phyloP scores from a whole-genome alignment of 2,329 filamentous ascomycete genomes.

The Colletotrichum musae region DNA sequence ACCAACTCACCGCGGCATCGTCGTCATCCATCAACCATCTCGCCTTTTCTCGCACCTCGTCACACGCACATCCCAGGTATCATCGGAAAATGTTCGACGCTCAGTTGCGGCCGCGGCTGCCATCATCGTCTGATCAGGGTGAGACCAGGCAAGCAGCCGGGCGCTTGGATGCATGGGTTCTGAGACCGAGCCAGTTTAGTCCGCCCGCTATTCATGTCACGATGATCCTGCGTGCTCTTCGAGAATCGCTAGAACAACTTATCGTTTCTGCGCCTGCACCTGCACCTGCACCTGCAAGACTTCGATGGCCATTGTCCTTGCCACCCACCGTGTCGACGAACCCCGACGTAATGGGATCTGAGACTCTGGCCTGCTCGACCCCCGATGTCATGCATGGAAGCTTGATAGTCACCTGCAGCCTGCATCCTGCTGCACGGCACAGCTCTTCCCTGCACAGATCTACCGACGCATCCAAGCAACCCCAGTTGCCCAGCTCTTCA shows the following conservation, averaged over 20 bases:
- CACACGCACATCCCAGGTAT: constrained; percentile 15
- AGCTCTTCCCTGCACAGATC: constrained; percentile 11
- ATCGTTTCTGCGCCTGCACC: constrained; percentile 12
- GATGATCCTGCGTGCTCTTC: constrained; percentile 26
- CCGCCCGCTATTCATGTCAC: constrained; percentile 30
- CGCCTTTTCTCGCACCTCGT: constrained; percentile 11
- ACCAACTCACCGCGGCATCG: constrained; percentile 7
- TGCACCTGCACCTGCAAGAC: background rate
- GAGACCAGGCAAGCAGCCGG: constrained; percentile 23
- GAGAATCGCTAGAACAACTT: constrained; percentile 35
- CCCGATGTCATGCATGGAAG: constrained; percentile 22
- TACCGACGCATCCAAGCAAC: constrained; percentile 1
- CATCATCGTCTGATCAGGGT: constrained; percentile 24
- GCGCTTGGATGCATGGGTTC: constrained; percentile 26
- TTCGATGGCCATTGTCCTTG: background rate
- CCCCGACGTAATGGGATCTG: constrained; percentile 7
- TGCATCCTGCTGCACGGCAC: constrained; percentile 15
- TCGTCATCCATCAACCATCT: constrained; percentile 8
- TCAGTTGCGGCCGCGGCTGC: constrained; percentile 2
- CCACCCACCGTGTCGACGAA: constrained; percentile 13
- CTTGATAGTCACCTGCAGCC: constrained; percentile 17
- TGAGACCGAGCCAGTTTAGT: constrained; percentile 31
- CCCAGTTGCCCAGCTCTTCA: background rate
- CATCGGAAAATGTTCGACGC: constrained; percentile 9
- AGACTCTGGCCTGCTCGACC: background rate